Evolutionary conservation across 176 grass and related monocot species (phyloP).

Genomic region (Aegilops tauschii): DNA sequence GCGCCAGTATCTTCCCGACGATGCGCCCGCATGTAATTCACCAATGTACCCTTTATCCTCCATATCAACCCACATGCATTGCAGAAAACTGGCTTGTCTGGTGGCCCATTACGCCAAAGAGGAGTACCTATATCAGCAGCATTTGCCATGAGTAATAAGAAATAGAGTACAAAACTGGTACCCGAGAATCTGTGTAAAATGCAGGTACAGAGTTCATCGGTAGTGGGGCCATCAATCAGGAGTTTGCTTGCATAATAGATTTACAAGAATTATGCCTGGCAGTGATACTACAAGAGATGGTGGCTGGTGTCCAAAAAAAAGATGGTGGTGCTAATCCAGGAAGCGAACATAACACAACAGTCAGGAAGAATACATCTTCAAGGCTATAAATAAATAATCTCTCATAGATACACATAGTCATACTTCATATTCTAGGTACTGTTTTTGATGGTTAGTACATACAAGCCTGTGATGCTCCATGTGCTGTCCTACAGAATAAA

Average conservation of each 20-base stretch:
- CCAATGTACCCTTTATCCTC: conserved; percentile 7
- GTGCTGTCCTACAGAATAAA: neutral
- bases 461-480: neutral
- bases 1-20: no score
- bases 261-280: no score
- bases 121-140: conserved; percentile 66
- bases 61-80: conserved; percentile 40
- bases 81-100: conserved; percentile 92
- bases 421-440: conserved; percentile 11
- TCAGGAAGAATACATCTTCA: conserved; percentile 10
- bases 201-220: neutral
- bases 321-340: neutral
- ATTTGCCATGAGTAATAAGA: conserved; percentile 28
- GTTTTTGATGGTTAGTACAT: neutral
- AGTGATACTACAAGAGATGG: neutral
- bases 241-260: no score
- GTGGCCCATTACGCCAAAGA: conserved; percentile 76
- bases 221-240: no score
- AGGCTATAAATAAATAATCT: neutral
- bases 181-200: neutral
- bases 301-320: no score
- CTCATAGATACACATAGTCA: neutral
- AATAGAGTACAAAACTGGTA: conserved; percentile 9
- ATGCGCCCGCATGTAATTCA: conserved; percentile 40
- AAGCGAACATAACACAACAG: neutral